Conservation (phyloP, 2,329 filamentous ascomycete genomes). For the Calycina marina region DNA sequence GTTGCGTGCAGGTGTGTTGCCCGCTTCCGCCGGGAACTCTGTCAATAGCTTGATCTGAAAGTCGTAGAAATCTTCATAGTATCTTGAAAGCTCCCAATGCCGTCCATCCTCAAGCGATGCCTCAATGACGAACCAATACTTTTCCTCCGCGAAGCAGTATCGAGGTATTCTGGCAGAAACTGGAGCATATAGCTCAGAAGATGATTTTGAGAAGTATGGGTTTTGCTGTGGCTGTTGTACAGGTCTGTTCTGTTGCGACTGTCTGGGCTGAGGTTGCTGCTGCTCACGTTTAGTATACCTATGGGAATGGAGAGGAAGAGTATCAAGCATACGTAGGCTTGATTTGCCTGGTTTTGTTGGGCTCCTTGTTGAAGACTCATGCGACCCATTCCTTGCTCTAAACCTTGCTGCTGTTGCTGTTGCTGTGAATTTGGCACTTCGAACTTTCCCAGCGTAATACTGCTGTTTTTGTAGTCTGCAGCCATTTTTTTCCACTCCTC, state of each 20-base stretch:
- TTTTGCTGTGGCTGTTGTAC: constrained; percentile 19
- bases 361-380: constrained; percentile 56
- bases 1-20: constrained; percentile 64
- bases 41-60: constrained; percentile 92
- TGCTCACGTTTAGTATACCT: background rate
- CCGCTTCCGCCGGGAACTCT: constrained; percentile 83
- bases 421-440: constrained; percentile 39
- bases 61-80: constrained; percentile 98
- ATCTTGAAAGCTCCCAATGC: constrained; percentile 83
- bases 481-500: constrained; percentile 99
- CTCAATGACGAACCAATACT: constrained; percentile 98
- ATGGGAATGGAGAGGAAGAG: background rate
- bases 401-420: constrained; percentile 39
- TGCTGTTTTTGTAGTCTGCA: constrained; percentile 97
- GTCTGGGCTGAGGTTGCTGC: constrained; percentile 1
- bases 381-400: constrained; percentile 60
- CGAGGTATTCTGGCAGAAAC: constrained; percentile 74
- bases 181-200: constrained; percentile 54
- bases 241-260: constrained; percentile 13
- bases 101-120: constrained; percentile 79
- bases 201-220: constrained; percentile 27
- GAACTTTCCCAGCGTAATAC: constrained; percentile 88
- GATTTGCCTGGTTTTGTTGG: constrained; percentile 33
- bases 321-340: constrained; percentile 29
- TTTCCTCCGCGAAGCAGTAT: constrained; percentile 93